These are phyloP conservation scores for Quercus lobata DNA, from an alignment of 331 rosid species.

Conservation along the genomic window DNA sequence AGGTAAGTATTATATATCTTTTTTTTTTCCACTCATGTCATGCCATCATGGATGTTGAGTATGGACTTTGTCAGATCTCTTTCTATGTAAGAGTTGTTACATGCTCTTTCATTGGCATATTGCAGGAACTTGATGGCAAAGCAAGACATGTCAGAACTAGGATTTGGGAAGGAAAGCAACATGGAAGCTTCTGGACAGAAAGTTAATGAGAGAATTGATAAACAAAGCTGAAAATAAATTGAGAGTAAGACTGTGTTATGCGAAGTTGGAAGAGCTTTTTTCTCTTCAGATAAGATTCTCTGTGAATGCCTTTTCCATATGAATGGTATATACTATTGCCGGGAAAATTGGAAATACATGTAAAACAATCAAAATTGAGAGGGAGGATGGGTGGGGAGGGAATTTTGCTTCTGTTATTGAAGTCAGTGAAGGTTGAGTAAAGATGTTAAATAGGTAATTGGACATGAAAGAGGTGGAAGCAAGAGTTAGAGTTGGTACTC, in stretches of 20 bases:
- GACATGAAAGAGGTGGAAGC: no score
- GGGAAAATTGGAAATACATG: neutral
- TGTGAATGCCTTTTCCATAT: neutral
- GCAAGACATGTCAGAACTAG: slow-evolving; percentile 92
- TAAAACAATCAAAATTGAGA: neutral
- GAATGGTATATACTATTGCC: neutral
- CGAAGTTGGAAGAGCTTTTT: neutral
- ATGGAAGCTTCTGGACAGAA: slow-evolving; percentile 38
- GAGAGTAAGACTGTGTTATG: neutral
- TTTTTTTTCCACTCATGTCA: neutral
- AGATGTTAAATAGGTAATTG: no score
- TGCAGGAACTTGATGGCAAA: slow-evolving; percentile 97
- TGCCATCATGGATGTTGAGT: neutral
- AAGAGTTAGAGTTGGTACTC: no score
- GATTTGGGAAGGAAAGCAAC: slow-evolving; percentile 47
- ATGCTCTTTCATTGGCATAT: slow-evolving; percentile 23
- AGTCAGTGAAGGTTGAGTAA: neutral
- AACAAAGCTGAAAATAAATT: slow-evolving; percentile 5
- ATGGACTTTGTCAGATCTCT: slow-evolving; percentile 1
- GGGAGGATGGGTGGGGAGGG: neutral
- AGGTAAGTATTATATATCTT: neutral
- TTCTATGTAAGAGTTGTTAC: slow-evolving; percentile 1
- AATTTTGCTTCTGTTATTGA: neutral
- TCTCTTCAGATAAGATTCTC: neutral
- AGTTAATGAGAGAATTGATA: slow-evolving; percentile 28